These are phyloP conservation scores for Paramyrothecium sp. DNA, from an alignment of 2,329 filamentous ascomycete species.

Conservation along the genomic window DNA sequence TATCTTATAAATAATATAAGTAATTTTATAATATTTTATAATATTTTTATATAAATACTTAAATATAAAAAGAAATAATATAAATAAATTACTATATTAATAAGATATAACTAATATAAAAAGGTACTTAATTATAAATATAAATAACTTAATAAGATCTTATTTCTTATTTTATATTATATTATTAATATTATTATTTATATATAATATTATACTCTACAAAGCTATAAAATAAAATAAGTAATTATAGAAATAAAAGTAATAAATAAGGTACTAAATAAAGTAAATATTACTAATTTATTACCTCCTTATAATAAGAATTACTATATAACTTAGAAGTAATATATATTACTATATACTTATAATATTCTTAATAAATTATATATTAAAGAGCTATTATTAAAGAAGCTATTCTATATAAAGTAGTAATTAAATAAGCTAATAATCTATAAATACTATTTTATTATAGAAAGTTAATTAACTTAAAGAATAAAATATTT, in stretches of 20 bases:
- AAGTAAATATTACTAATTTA: neutral
- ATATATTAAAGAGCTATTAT: neutral
- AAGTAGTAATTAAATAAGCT: neutral
- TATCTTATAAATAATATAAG: conserved; percentile 3
- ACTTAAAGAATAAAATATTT: neutral
- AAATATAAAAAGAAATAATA: conserved; percentile 1
- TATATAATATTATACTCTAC: neutral
- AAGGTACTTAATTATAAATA: neutral
- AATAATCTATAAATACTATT: conserved; percentile 1
- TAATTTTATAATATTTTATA: conserved; percentile 5
- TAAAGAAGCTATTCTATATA: conserved; percentile 1
- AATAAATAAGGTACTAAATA: neutral
- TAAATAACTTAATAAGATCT: neutral
- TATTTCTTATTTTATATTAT: conserved; percentile 1
- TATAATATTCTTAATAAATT: neutral
- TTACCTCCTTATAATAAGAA: neutral
- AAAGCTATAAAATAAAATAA: neutral
- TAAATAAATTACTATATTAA: conserved; percentile 1
- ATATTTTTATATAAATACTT: conserved; percentile 4
- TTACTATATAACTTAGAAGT: neutral
- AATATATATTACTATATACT: conserved; percentile 1
- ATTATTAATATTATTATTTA: conserved; percentile 4
- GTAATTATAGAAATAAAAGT: neutral
- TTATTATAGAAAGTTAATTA: neutral
- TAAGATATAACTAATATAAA: neutral